phyloP scores from a whole-genome alignment of 2,329 filamentous ascomycete species.

The Paramyrothecium roridum region DNA sequence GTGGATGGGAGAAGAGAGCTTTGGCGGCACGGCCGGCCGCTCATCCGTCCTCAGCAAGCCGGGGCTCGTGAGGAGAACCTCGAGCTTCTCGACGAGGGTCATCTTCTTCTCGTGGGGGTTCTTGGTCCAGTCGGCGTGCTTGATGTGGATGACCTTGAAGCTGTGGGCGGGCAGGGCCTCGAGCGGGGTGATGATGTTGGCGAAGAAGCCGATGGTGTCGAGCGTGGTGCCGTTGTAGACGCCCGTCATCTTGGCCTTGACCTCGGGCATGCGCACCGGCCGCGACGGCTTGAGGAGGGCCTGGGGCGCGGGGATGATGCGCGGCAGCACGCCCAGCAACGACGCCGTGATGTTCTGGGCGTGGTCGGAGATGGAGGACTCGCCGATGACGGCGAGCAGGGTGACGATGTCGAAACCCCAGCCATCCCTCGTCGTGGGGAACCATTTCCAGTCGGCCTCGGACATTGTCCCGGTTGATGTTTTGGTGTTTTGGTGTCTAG shows the following conservation, averaged over 20 bases:
- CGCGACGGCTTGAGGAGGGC: slow-evolving; percentile 56
- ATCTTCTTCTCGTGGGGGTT: not conserved
- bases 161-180: slow-evolving; percentile 44
- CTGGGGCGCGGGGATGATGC: slow-evolving; percentile 61
- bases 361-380: slow-evolving; percentile 56
- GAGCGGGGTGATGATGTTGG: slow-evolving; percentile 57
- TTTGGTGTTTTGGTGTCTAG: too few species aligned
- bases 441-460: slow-evolving; percentile 34
- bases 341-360: slow-evolving; percentile 58
- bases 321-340: slow-evolving; percentile 53
- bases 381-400: slow-evolving; percentile 60
- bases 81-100: slow-evolving; percentile 29
- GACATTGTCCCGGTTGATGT: slow-evolving; percentile 3
- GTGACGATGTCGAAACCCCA: slow-evolving; percentile 62
- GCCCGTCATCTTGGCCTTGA: slow-evolving; percentile 52
- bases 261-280: slow-evolving; percentile 52
- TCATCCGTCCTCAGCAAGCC: slow-evolving; percentile 32
- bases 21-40: slow-evolving; percentile 45
- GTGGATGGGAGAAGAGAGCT: slow-evolving; percentile 49
- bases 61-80: slow-evolving; percentile 39
- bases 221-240: slow-evolving; percentile 54
- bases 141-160: slow-evolving; percentile 47
- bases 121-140: slow-evolving; percentile 31
- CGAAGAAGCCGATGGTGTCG: slow-evolving; percentile 57
- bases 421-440: slow-evolving; percentile 35